A percentile compares a stretch with the other conserved stretches of the same genome.
phyloP scores from a whole-genome alignment of 2,329 filamentous ascomycete species.

The Colletotrichum navitas region DNA sequence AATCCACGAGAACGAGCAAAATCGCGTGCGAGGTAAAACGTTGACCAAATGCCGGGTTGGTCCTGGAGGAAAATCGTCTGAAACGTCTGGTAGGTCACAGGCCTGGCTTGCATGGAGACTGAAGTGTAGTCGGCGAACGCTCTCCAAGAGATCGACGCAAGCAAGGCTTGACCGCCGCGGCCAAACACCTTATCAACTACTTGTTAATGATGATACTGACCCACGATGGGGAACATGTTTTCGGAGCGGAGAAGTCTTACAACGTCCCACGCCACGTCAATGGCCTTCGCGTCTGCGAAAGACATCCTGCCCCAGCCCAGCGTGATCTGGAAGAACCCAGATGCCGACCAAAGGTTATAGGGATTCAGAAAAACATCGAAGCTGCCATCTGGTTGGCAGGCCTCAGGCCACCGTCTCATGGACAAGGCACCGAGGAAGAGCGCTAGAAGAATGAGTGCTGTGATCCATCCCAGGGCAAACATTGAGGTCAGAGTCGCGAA shows the following conservation, averaged over 20 bases:
- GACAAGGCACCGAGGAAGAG: neutral
- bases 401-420: neutral
- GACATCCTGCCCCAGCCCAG: slow-evolving; percentile 43
- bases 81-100: slow-evolving; percentile 48
- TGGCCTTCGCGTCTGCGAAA: slow-evolving; percentile 47
- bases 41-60: slow-evolving; percentile 43
- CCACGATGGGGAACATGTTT: no score
- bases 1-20: slow-evolving; percentile 43
- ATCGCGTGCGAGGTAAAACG: slow-evolving; percentile 39
- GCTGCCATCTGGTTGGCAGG: slow-evolving; percentile 41
- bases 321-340: slow-evolving; percentile 43
- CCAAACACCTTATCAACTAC: slow-evolving; percentile 45
- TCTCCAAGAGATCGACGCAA: slow-evolving; percentile 48
- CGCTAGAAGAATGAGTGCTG: neutral
- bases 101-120: slow-evolving; percentile 45
- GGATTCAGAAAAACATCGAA: slow-evolving; percentile 26
- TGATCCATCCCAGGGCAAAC: slow-evolving; percentile 1
- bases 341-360: slow-evolving; percentile 41
- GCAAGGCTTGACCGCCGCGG: slow-evolving; percentile 46
- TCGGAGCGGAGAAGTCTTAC: slow-evolving; percentile 40
- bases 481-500: neutral
- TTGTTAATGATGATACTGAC: neutral
- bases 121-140: slow-evolving; percentile 47
- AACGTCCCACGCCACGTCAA: slow-evolving; percentile 48
- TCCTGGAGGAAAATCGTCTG: slow-evolving; percentile 45